These are phyloP conservation scores for Aciculosporium take DNA, from an alignment of 2,329 filamentous ascomycete species.

Conservation along the genomic window DNA sequence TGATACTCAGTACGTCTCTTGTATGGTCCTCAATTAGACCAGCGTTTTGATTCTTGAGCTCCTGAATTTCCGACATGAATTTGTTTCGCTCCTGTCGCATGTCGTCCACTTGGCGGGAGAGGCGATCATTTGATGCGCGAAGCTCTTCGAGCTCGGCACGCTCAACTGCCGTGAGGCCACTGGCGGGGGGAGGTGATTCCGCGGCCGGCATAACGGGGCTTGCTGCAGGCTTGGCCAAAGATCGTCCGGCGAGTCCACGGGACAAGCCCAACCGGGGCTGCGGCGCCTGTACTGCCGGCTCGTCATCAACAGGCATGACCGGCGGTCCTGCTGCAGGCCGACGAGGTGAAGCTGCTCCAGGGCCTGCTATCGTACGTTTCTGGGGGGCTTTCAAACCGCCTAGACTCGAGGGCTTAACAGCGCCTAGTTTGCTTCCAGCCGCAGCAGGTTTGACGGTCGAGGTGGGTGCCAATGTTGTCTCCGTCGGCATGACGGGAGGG, in stretches of 20 bases:
- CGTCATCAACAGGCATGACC: conserved; percentile 41
- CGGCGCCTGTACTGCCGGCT: conserved; percentile 42
- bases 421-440: conserved; percentile 36
- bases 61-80: conserved; percentile 74
- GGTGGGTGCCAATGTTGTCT: conserved; percentile 40
- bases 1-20: conserved; percentile 85
- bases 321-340: conserved; percentile 32
- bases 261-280: conserved; percentile 51
- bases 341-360: conserved; percentile 38
- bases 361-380: conserved; percentile 36
- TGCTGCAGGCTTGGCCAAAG: conserved; percentile 59
- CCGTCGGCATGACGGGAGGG: conserved; percentile 27
- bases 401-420: conserved; percentile 37
- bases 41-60: conserved; percentile 93
- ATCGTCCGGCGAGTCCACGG: conserved; percentile 73
- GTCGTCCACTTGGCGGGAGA: conserved; percentile 64
- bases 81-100: conserved; percentile 68
- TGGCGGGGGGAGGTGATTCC: conserved; percentile 43
- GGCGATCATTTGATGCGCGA: conserved; percentile 65
- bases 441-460: conserved; percentile 38
- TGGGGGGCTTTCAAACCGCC: conserved; percentile 46
- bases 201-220: conserved; percentile 35
- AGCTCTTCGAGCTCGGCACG: conserved; percentile 86
- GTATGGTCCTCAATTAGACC: conserved; percentile 96
- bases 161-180: conserved; percentile 63